Conservation (phyloP, 148 eudicot genomes). For the Dianthus caryophyllus region DNA sequence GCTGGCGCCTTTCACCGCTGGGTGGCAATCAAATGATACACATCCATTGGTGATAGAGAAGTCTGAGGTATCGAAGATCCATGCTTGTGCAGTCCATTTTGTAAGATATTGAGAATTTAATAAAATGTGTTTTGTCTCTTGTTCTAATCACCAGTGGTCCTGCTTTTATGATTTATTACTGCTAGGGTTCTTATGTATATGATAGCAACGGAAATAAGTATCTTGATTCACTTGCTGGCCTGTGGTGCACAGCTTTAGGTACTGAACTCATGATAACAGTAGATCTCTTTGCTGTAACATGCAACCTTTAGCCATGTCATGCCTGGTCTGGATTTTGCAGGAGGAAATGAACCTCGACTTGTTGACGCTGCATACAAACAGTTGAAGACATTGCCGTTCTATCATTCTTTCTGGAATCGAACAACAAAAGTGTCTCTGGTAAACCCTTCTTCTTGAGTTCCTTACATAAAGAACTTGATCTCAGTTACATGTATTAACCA, state of each 20-base stretch:
- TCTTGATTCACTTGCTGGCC: conserved; percentile 94
- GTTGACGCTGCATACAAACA: conserved; percentile 79
- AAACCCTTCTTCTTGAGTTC: conserved; percentile 19
- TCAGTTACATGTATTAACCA: neutral
- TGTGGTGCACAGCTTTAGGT: conserved; percentile 97
- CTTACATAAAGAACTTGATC: neutral
- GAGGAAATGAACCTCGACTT: conserved; percentile 91
- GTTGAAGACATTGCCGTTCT: conserved; percentile 81
- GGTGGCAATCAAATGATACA: conserved; percentile 80
- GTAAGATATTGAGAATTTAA: neutral
- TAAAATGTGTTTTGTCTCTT: neutral
- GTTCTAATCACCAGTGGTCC: neutral
- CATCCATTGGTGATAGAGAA: conserved; percentile 75
- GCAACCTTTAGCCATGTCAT: conserved; percentile 7
- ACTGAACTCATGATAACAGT: conserved; percentile 13
- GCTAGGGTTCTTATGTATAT: conserved; percentile 80
- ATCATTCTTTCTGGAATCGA: conserved; percentile 97
- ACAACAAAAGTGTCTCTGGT: conserved; percentile 93
- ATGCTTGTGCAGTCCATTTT: neutral
- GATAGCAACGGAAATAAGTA: conserved; percentile 75
- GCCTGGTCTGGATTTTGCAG: conserved; percentile 38
- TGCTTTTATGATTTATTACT: conserved; percentile 16
- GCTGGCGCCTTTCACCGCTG: conserved; percentile 98
- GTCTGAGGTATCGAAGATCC: conserved; percentile 58
- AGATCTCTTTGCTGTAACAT: conserved; percentile 10